Percentiles rank a stretch among this genome's conserved stretches.
phyloP scores from a whole-genome alignment of 495 filamentous ascomycete genomes.

The Penicillium cosmopolitanum region DNA sequence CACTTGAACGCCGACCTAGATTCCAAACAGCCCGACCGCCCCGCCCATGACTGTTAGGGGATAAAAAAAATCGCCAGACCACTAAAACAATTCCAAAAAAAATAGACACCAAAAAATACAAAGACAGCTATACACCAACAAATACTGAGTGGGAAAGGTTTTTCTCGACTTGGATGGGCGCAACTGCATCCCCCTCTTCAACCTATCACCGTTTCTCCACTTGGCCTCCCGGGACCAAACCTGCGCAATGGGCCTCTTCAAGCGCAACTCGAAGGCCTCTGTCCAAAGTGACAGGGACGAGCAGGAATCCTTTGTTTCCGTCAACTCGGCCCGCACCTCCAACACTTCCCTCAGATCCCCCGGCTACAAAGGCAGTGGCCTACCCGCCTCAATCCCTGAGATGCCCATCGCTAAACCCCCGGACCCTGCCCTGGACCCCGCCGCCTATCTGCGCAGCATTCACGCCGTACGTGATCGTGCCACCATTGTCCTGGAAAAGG shows the following conservation, averaged over 20 bases:
- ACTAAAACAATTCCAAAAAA: not conserved
- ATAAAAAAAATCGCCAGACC: constrained; percentile 8
- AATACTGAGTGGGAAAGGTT: no score
- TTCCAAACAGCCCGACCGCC: not conserved
- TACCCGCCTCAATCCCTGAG: constrained; percentile 57
- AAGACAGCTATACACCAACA: not conserved
- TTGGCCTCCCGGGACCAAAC: constrained; percentile 6
- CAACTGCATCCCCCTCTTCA: not conserved
- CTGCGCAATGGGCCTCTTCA: constrained; percentile 64
- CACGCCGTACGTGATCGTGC: constrained; percentile 83
- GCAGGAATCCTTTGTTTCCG: constrained; percentile 49
- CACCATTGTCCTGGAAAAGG: constrained; percentile 72
- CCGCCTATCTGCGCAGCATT: constrained; percentile 89
- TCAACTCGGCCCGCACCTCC: constrained; percentile 54
- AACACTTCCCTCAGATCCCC: constrained; percentile 62
- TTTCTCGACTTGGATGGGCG: no score
- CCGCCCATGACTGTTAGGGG: constrained; percentile 9
- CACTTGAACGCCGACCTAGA: constrained; percentile 4
- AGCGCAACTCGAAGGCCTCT: constrained; percentile 60
- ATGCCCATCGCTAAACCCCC: constrained; percentile 82
- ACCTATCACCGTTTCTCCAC: constrained; percentile 14
- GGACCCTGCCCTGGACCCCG: constrained; percentile 89
- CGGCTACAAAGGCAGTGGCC: constrained; percentile 44
- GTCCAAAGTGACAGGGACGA: constrained; percentile 53
- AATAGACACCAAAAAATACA: not conserved